Evolutionary conservation across 2,329 filamentous ascomycete genomes (phyloP).

Genomic region (Ambrosiella cleistominuta): DNA sequence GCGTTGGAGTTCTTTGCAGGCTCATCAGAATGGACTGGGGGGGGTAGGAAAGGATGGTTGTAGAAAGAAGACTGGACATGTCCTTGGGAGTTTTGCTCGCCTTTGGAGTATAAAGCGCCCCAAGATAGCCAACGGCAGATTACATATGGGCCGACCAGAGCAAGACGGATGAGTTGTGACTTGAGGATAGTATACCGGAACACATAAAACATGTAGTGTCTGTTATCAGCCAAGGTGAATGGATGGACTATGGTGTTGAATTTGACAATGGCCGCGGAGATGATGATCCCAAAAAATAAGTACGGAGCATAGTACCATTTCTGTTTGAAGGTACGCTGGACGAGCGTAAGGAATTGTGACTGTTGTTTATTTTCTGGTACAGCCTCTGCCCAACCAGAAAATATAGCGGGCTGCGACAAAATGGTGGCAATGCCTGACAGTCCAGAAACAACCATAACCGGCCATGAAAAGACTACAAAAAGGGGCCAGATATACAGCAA

Average conservation of each 20-base stretch:
- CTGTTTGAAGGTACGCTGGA: conserved; percentile 16
- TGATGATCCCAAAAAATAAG: conserved; percentile 20
- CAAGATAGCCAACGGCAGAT: conserved; percentile 51
- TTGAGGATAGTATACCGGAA: conserved; percentile 68
- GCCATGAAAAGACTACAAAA: conserved; percentile 74
- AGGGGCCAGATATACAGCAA: conserved; percentile 94
- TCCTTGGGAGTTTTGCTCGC: neutral
- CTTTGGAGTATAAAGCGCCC: conserved; percentile 33
- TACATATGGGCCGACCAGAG: conserved; percentile 53
- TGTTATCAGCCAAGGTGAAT: conserved; percentile 88
- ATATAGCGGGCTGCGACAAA: neutral
- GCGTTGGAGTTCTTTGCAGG: neutral
- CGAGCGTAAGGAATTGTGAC: neutral
- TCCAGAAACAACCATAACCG: conserved; percentile 43
- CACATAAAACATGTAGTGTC: conserved; percentile 93
- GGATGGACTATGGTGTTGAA: conserved; percentile 91
- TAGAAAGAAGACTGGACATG: neutral
- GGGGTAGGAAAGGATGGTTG: conserved; percentile 18
- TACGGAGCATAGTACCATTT: conserved; percentile 23
- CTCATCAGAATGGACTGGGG: neutral
- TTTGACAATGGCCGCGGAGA: conserved; percentile 36
- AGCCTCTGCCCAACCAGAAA: neutral
- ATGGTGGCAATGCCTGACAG: conserved; percentile 21
- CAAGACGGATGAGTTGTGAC: conserved; percentile 45
- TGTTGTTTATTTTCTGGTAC: neutral